phyloP scores from a whole-genome alignment of 208 protist species.

The Porcisia deanei region DNA sequence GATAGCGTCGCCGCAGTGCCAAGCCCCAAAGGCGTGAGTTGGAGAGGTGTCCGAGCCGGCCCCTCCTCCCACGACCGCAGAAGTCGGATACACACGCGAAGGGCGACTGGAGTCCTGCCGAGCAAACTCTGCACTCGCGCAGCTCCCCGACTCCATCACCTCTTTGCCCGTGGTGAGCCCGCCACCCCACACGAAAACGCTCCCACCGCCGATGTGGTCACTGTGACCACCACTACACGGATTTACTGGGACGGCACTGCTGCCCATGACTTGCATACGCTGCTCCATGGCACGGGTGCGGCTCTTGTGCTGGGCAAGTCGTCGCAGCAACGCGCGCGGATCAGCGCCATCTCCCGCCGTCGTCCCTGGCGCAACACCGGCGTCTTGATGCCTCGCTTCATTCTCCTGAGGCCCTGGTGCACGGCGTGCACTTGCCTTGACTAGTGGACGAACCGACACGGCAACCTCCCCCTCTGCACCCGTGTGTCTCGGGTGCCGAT shows the following conservation, averaged over 20 bases:
- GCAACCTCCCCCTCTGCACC: slow-evolving; percentile 2
- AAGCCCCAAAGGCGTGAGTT: background rate
- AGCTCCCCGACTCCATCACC: background rate
- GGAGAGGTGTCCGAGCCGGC: background rate
- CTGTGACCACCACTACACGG: background rate
- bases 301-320: slow-evolving; percentile 26
- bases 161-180: background rate
- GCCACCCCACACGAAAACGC: background rate
- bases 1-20: background rate
- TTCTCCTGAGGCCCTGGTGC: background rate
- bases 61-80: background rate
- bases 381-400: background rate
- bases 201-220: background rate
- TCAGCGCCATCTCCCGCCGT: background rate
- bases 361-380: background rate
- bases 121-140: background rate
- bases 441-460: background rate
- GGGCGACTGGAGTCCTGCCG: too few species aligned
- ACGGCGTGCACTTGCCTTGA: slow-evolving; percentile 6
- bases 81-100: background rate
- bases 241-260: background rate
- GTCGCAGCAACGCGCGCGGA: slow-evolving; percentile 29
- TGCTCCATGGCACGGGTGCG: slow-evolving; percentile 32
- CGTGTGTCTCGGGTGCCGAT: background rate
- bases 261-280: background rate